A percentile compares a stretch with the other conserved stretches of the same genome.
These are phyloP conservation scores for Oryza meridionalis DNA, from an alignment of 176 grass and related monocot genomes.

Conservation along the genomic window DNA sequence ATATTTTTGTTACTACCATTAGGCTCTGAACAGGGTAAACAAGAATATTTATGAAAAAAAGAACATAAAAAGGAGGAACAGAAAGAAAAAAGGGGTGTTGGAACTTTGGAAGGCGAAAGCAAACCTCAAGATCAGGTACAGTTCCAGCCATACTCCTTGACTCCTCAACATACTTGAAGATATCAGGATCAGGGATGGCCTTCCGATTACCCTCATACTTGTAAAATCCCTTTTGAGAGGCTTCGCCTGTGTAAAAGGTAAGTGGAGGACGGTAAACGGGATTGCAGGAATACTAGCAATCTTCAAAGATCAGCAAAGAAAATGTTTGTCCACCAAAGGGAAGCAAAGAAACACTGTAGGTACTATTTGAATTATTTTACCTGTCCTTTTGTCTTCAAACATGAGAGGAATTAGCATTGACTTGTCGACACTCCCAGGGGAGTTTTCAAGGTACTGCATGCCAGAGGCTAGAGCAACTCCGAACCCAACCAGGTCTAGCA, in stretches of 20 bases:
- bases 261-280: neutral
- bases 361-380: slow-evolving; percentile 22
- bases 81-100: neutral
- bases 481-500: slow-evolving; percentile 66
- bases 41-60: neutral
- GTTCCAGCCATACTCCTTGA: slow-evolving; percentile 53
- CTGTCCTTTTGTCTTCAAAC: slow-evolving; percentile 64
- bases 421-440: slow-evolving; percentile 60
- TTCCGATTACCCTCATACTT: slow-evolving; percentile 67
- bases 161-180: slow-evolving; percentile 52
- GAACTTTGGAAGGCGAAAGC: slow-evolving; percentile 7
- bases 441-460: slow-evolving; percentile 59
- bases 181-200: slow-evolving; percentile 57
- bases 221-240: slow-evolving; percentile 67
- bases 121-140: slow-evolving; percentile 52
- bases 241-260: slow-evolving; percentile 43
- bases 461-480: slow-evolving; percentile 52
- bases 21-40: neutral
- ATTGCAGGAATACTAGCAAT: slow-evolving; percentile 5
- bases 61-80: neutral
- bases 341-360: neutral
- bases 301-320: slow-evolving; percentile 26
- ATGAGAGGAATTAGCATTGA: slow-evolving; percentile 63
- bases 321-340: neutral
- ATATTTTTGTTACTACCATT: neutral